These are phyloP conservation scores for Aspergillus sp. DNA, from an alignment of 2,329 filamentous ascomycete species.

Conservation along the genomic window DNA sequence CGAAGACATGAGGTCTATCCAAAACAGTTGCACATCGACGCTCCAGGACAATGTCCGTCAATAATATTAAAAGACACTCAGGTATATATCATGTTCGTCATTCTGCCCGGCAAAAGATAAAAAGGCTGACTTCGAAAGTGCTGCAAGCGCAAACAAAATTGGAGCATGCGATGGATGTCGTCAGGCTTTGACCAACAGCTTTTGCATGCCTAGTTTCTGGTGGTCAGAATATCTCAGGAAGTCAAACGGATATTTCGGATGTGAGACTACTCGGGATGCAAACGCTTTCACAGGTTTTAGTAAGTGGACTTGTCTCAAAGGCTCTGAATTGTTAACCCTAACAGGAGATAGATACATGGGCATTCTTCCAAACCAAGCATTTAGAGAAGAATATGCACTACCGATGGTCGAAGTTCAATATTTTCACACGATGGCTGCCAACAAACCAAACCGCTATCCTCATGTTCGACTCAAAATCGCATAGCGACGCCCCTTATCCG, in stretches of 20 bases:
- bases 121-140: background rate
- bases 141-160: background rate
- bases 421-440: conserved; percentile 8
- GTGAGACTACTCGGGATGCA: conserved; percentile 1
- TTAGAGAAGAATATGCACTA: conserved; percentile 1
- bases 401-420: conserved; percentile 3
- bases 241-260: conserved; percentile 3
- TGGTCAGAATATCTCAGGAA: conserved; percentile 3
- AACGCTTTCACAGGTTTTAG: background rate
- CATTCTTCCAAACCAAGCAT: conserved; percentile 3
- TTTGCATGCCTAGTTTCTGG: conserved; percentile 6
- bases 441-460: conserved; percentile 12
- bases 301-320: background rate
- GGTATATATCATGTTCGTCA: background rate
- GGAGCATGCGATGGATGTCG: conserved; percentile 2
- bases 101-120: background rate
- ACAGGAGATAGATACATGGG: conserved; percentile 4
- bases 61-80: background rate
- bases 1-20: background rate
- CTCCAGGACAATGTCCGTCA: background rate
- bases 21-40: background rate
- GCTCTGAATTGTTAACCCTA: conserved; percentile 1
- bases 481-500: conserved; percentile 1
- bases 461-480: conserved; percentile 6
- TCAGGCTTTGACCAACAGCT: conserved; percentile 1